Percentiles rank a stretch among this genome's conserved stretches.
phyloP scores from a whole-genome alignment of 352 stramenopile genomes.

The Globisporangium sylvaticum region DNA sequence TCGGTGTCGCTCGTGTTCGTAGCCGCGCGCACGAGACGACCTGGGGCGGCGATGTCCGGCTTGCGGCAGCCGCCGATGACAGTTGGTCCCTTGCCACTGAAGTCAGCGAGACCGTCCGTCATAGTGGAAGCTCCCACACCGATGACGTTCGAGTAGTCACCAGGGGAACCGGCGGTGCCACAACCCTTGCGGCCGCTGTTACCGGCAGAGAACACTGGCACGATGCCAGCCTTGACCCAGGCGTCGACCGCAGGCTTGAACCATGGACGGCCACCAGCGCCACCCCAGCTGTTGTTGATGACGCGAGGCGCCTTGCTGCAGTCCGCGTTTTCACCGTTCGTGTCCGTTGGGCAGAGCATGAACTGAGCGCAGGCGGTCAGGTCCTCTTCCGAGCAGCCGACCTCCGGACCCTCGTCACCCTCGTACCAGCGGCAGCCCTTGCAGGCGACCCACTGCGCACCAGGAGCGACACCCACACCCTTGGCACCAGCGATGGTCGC shows the following conservation, averaged over 20 bases:
- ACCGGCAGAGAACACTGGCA: conserved; percentile 18
- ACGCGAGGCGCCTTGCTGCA: conserved; percentile 16
- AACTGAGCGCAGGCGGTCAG: conserved; percentile 6
- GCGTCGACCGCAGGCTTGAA: conserved; percentile 15
- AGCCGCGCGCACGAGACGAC: conserved; percentile 10
- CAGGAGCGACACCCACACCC: conserved; percentile 19
- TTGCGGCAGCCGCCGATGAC: conserved; percentile 15
- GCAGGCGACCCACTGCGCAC: conserved; percentile 16
- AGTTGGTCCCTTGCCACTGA: conserved; percentile 26
- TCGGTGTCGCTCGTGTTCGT: background rate
- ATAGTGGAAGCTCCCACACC: conserved; percentile 25
- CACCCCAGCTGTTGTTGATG: conserved; percentile 23
- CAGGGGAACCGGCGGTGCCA: conserved; percentile 21
- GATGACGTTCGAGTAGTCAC: conserved; percentile 31
- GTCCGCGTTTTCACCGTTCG: conserved; percentile 2
- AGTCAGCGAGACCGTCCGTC: conserved; percentile 19
- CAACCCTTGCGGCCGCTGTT: conserved; percentile 21
- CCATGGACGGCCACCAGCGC: conserved; percentile 8
- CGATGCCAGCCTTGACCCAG: conserved; percentile 25
- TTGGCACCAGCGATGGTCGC: conserved; percentile 15
- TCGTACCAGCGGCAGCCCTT: conserved; percentile 17
- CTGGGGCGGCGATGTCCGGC: conserved; percentile 27
- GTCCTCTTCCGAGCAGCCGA: conserved; percentile 10
- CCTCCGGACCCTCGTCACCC: conserved; percentile 1
- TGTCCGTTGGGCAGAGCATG: conserved; percentile 10